Evolutionary conservation across 2,329 filamentous ascomycete species (phyloP), one percentile per base, ranked within the genome.

Genomic region (Fusarium albosuccineum): DNA sequence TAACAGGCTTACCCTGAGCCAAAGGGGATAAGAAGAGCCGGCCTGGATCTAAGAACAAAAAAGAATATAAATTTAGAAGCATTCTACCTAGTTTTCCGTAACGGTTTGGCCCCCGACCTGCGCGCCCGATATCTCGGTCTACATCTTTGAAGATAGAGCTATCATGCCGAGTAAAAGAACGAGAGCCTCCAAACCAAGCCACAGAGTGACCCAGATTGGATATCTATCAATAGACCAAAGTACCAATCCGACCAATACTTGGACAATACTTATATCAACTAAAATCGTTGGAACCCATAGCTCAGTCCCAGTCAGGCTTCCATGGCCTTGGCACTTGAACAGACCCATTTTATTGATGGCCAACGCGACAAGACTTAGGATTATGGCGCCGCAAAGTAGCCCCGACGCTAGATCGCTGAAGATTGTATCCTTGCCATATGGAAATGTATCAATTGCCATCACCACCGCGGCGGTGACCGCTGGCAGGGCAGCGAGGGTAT

Each of bases 221-320:
- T 56, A 56, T 36, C 53, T 56, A 26, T 56, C 34, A 6, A 48
- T 26, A n/a, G 42, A 40, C 53, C 34, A 48, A 3, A 42, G 34
- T 46, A 56, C 17, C 10, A 56, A 17, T 22, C 42, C 42, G 22
- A 11, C 22, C 6, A 56, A 14, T 10, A 56, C 2, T 10, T 48
- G 2, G 6, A 8, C 11, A 48, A 56, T 56, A 7, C 53, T 56
- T 9, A 33, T 13, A 46, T 56, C 34, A 26, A 56, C 33, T 5
- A 56, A 16, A 13, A 6, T 17, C 2, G 26, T 48, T 46, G 36
- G 26, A 8, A 56, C 39, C 33, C 34, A 56, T 8, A 48, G 41
- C 51, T 56, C 7, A 41, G 3, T 41, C 22, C 22, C 46, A 6
- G 9, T 26, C 7, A 55, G n/a, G 16, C 34, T 14, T 4, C 17